Evolutionary conservation across 2,329 filamentous ascomycete species (phyloP).

Genomic region (Raffaelea arxii): DNA sequence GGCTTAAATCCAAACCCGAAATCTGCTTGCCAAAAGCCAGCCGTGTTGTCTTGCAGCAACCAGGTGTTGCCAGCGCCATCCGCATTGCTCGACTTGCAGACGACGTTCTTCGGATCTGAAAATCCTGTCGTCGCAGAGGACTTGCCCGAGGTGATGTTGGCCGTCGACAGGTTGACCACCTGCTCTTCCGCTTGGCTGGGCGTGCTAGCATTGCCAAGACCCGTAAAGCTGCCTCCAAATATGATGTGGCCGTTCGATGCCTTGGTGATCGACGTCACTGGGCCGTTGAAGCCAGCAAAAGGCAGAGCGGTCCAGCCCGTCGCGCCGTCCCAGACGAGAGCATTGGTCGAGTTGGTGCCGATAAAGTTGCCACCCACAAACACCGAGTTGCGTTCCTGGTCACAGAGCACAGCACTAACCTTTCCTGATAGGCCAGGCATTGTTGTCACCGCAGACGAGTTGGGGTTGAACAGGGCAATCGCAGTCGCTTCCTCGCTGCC

Average conservation of each 20-base stretch:
- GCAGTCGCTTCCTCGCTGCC: constrained; percentile 66
- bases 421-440: constrained; percentile 73
- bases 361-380: constrained; percentile 87
- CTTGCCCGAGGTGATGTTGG: constrained; percentile 58
- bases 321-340: constrained; percentile 65
- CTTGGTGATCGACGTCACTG: constrained; percentile 76
- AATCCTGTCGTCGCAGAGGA: constrained; percentile 55
- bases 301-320: constrained; percentile 70
- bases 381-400: constrained; percentile 64
- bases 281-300: constrained; percentile 91
- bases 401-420: constrained; percentile 76
- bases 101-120: constrained; percentile 66
- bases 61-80: constrained; percentile 70
- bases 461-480: constrained; percentile 72
- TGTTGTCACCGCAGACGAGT: constrained; percentile 59
- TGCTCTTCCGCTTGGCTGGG: constrained; percentile 62
- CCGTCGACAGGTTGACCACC: constrained; percentile 74
- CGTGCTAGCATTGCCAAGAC: constrained; percentile 69
- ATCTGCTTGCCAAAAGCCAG: constrained; percentile 74
- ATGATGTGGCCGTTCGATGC: constrained; percentile 74
- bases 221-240: constrained; percentile 85
- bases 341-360: constrained; percentile 75
- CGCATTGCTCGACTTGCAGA: constrained; percentile 64
- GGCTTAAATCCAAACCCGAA: constrained; percentile 81
- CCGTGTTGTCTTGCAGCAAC: constrained; percentile 64